phyloP scores from a whole-genome alignment of 176 grass and related monocot species.

The Canna indica region DNA sequence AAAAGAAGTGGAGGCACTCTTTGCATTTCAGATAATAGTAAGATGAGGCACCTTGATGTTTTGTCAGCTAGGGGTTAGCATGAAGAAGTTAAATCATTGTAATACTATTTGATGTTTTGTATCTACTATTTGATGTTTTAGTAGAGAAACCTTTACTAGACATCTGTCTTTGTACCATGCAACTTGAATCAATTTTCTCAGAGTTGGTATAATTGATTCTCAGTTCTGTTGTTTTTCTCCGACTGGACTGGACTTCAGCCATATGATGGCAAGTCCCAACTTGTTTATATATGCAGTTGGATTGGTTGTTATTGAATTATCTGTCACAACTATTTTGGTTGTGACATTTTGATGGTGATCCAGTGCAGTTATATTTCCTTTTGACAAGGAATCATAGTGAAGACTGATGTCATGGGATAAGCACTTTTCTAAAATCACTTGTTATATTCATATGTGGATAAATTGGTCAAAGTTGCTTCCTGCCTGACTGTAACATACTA shows the following conservation, averaged over 20 bases:
- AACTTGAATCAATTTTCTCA: background rate
- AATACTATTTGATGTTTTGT: too few species aligned
- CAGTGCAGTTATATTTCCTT: too few species aligned
- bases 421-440: too few species aligned
- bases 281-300: background rate
- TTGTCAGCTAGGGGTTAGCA: conserved; percentile 55
- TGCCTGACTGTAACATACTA: too few species aligned
- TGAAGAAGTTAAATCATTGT: background rate
- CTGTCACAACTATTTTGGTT: too few species aligned
- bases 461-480: too few species aligned
- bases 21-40: conserved; percentile 25
- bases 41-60: conserved; percentile 51
- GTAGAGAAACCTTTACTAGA: background rate
- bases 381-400: too few species aligned
- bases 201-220: background rate
- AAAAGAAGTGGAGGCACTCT: conserved; percentile 28
- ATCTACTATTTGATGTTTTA: background rate
- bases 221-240: background rate
- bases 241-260: too few species aligned
- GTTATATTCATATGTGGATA: too few species aligned
- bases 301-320: too few species aligned
- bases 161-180: background rate
- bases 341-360: too few species aligned
- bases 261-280: background rate
- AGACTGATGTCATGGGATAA: too few species aligned